Base-by-base conservation (phyloP, 345 rosid genomes). In the Citrus cavaleriei region DNA sequence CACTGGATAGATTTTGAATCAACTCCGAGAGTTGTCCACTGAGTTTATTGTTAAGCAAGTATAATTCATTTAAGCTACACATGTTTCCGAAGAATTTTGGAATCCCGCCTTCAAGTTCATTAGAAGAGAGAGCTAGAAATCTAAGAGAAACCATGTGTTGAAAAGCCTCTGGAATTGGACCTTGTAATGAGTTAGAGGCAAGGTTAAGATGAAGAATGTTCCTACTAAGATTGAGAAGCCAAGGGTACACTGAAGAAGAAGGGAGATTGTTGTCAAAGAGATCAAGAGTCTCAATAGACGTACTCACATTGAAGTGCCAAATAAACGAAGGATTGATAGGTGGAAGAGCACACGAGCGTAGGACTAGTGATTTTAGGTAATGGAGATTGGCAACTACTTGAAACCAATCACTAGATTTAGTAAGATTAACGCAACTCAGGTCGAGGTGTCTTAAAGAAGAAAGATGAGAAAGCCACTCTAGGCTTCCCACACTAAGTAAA, bases 391-490 rank as follows among this genome's bases (percentile, higher is more conserved):
- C 35, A 35, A 71, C 25, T 28, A 57, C 72, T 38, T 64, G 80
- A 40, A 77, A 16, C 64, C 61, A 74, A 38, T 68, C 51, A n/a
- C 10, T 10, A 21, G 68, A 28, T 34, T 42, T 24, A 7, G 22
- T 9, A 6, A 74, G 74, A 55, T 57, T 30, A 6, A 61, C 19
- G 3, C 46, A 21, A 57, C 35, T 25, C 62, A 80, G 49, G 4
- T 42, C n/a, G 10, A 77, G 80, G 14, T 54, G 22, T 54, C 14
- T 32, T 49, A 81, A 19, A 30, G 61, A 77, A 1, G 38, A 13
- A 2, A 81, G 69, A 13, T 68, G 55, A 64, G 81, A 81, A 72
- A 81, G 24, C 78, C 81, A 77, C 19, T 72, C n/a, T 10, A 72
- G 71, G 6, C 58, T 42, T 16, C 58, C 14, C 2, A 42, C 30